phyloP scores from a whole-genome alignment of 495 filamentous ascomycete species.

The Gamarada debralockiae region DNA sequence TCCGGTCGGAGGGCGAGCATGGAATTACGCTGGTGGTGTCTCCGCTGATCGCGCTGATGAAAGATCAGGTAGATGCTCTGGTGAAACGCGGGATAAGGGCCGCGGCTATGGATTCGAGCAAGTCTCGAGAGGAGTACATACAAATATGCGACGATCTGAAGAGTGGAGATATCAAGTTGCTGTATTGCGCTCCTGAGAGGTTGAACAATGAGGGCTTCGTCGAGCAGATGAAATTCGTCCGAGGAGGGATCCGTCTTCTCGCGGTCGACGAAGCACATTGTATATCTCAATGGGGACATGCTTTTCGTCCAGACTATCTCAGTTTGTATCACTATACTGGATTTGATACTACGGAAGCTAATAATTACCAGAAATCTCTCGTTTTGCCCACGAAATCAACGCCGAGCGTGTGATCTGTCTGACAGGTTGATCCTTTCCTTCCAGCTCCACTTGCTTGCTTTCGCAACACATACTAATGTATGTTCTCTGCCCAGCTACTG shows the following conservation, averaged over 20 bases:
- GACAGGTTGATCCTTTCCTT: not conserved
- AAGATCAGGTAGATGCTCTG: slow-evolving; percentile 54
- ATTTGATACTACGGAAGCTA: not conserved
- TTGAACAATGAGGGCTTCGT: slow-evolving; percentile 57
- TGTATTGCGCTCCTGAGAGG: slow-evolving; percentile 56
- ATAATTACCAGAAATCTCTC: slow-evolving; percentile 37
- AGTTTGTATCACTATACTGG: slow-evolving; percentile 24
- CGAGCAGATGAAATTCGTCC: slow-evolving; percentile 44
- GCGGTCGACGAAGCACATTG: slow-evolving; percentile 60
- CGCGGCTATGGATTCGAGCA: slow-evolving; percentile 50
- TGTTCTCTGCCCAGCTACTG: slow-evolving; percentile 49
- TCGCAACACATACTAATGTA: not conserved
- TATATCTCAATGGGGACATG: slow-evolving; percentile 59
- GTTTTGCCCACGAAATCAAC: slow-evolving; percentile 50
- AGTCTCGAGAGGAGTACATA: slow-evolving; percentile 40
- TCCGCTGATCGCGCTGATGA: slow-evolving; percentile 55
- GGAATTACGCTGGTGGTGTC: slow-evolving; percentile 53
- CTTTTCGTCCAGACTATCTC: slow-evolving; percentile 56
- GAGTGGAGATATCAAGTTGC: slow-evolving; percentile 40
- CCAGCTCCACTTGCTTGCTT: not conserved
- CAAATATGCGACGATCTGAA: slow-evolving; percentile 40
- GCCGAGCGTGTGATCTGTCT: slow-evolving; percentile 53
- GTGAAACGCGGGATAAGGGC: slow-evolving; percentile 41
- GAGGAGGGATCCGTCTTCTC: slow-evolving; percentile 49
- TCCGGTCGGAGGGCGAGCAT: slow-evolving; percentile 17